Percentiles rank a stretch among this genome's conserved stretches.
phyloP scores from a whole-genome alignment of 179 eudicot genomes.

The Spergularia azorica region DNA sequence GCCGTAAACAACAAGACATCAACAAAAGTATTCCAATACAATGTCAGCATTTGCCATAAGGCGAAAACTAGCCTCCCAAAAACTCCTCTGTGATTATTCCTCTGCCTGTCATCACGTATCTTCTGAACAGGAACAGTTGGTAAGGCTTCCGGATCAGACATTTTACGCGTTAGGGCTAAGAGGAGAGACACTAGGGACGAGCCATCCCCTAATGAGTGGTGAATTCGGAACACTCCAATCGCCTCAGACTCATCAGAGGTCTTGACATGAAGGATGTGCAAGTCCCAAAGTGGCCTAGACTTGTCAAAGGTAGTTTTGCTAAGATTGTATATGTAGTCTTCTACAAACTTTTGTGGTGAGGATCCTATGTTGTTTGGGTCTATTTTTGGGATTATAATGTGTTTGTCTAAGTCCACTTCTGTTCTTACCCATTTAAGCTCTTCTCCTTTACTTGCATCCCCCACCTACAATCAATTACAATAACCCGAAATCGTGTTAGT shows the following conservation, averaged over 20 bases:
- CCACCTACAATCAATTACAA: slow-evolving; percentile 26
- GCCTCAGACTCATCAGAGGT: slow-evolving; percentile 45
- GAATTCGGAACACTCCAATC: slow-evolving; percentile 54
- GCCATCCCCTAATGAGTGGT: slow-evolving; percentile 86
- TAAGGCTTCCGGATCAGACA: slow-evolving; percentile 44
- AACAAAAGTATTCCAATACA: slow-evolving; percentile 49
- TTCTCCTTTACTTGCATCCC: slow-evolving; percentile 35
- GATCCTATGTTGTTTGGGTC: slow-evolving; percentile 36
- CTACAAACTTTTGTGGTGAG: slow-evolving; percentile 55
- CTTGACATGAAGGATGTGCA: slow-evolving; percentile 55
- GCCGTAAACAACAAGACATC: slow-evolving; percentile 47
- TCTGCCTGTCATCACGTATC: background rate
- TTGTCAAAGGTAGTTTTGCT: slow-evolving; percentile 45
- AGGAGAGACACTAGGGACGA: slow-evolving; percentile 65
- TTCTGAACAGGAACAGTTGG: slow-evolving; percentile 36
- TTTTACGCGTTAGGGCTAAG: slow-evolving; percentile 55
- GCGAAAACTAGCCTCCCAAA: slow-evolving; percentile 29
- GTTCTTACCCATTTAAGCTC: slow-evolving; percentile 43
- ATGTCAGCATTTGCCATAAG: slow-evolving; percentile 31
- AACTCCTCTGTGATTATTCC: background rate
- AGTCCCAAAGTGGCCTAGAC: slow-evolving; percentile 74
- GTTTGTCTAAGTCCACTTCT: slow-evolving; percentile 49
- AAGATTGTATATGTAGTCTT: slow-evolving; percentile 57
- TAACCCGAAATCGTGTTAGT: background rate
- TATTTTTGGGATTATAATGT: slow-evolving; percentile 48